phyloP scores from a whole-genome alignment of 2,329 filamentous ascomycete species.

The Aspergillus aculeatus region DNA sequence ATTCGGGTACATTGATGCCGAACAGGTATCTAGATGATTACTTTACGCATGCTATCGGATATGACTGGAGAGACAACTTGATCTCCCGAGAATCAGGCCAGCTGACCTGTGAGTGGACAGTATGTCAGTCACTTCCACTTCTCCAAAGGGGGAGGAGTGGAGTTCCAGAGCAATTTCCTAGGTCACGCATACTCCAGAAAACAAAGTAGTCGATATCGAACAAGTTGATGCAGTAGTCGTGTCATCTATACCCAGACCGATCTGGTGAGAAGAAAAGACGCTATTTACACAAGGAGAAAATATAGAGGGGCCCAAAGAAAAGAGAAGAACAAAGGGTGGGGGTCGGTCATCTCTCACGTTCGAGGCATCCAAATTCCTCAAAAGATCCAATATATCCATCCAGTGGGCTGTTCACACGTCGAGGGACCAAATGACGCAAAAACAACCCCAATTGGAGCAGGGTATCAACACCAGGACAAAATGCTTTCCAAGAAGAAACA shows the following conservation, averaged over 20 bases:
- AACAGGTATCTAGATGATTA: too few species aligned
- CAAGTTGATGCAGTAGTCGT: slow-evolving; percentile 19
- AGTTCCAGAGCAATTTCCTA: too few species aligned
- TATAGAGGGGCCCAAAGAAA: slow-evolving; percentile 10
- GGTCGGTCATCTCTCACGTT: not conserved
- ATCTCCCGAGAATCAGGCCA: too few species aligned
- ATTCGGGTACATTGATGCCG: too few species aligned
- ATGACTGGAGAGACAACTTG: too few species aligned
- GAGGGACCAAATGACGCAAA: slow-evolving; percentile 17
- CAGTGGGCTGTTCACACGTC: slow-evolving; percentile 12
- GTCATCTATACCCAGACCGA: slow-evolving; percentile 33
- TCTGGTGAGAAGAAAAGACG: slow-evolving; percentile 26
- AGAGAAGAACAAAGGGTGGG: not conserved
- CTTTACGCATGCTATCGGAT: too few species aligned
- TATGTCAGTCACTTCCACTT: too few species aligned
- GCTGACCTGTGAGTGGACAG: too few species aligned
- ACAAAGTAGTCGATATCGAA: not conserved
- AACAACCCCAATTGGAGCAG: slow-evolving; percentile 33
- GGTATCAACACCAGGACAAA: slow-evolving; percentile 46
- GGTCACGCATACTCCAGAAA: too few species aligned
- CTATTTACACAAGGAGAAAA: slow-evolving; percentile 24
- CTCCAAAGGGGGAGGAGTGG: too few species aligned
- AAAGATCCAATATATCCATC: slow-evolving; percentile 9
- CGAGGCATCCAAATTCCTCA: not conserved
- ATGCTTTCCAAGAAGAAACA: slow-evolving; percentile 32